Evolutionary conservation across 2,329 filamentous ascomycete species (phyloP), one percentile per base, ranked within the genome.

Genomic region (Knoxdaviesia proteae): DNA sequence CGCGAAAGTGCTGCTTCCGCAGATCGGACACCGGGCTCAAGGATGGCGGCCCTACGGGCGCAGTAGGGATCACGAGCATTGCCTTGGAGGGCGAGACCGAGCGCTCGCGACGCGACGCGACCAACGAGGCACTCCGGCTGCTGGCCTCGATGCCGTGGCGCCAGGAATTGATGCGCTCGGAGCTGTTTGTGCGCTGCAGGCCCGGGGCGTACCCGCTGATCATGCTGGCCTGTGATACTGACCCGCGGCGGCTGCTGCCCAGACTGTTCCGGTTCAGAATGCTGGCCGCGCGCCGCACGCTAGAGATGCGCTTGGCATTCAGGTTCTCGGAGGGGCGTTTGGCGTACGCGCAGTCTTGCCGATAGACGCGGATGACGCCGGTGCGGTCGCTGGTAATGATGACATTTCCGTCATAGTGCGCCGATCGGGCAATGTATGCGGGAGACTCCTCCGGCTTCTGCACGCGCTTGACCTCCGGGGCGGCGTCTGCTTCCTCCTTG

Each of bases 281-380:
- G 50, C 71, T 76, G n/a, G 60, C 64, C 41, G 67, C 69, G 32
- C 71, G 64, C 6, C 67, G 70, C 1, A 83, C 65, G 34, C 71
- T 73, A 51, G 93, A 80, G 6, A 74, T 74, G 10, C 81, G 88
- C 1, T 71, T 70, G 0, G 78, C 75, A 50, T 94, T 84, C 79
- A 80, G 88, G 35, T 69, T 72, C 44, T 86, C 83, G 45, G 77
- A 71, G 44, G 74, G 70, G 5, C 88, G 77, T 58, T 93, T 94
- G 40, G 68, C 60, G 51, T 72, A 84, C 0, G 88, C 90, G 54
- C 88, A 94, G 55, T 98, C 90, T 58, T 96, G 88, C 20, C 90
- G 74, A 55, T 94, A 94, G 1, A 96, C 80, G 56, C 94, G 94
- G 61, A 98, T 90, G 31, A 76, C 73, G 34, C 90, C 90, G 0